phyloP scores from a whole-genome alignment of 1,139 yeast species.

The Debaryomyces subglobosus region DNA sequence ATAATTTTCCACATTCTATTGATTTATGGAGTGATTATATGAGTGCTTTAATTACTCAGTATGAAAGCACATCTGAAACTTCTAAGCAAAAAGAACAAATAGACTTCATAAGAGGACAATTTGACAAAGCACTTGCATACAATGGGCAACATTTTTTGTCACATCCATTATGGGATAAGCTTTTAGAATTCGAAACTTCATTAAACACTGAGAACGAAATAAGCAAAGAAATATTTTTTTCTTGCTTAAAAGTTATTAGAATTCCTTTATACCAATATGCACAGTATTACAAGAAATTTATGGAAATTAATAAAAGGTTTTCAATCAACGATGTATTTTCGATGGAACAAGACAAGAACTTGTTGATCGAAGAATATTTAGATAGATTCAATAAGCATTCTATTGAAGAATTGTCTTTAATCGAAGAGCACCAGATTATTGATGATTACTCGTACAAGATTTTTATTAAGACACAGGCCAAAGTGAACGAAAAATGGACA shows the following conservation, averaged over 20 bases:
- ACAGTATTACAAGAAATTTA: conserved; percentile 56
- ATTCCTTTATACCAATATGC: conserved; percentile 75
- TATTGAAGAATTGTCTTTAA: conserved; percentile 28
- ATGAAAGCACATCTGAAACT: conserved; percentile 22
- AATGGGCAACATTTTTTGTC: conserved; percentile 64
- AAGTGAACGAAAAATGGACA: conserved; percentile 61
- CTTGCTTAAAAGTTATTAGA: conserved; percentile 46
- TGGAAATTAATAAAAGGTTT: conserved; percentile 42
- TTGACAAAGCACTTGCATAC: conserved; percentile 38
- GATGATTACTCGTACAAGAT: conserved; percentile 46
- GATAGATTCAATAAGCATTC: conserved; percentile 24
- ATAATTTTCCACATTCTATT: conserved; percentile 55
- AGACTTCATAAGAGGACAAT: conserved; percentile 37
- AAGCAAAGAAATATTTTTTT: conserved; percentile 30
- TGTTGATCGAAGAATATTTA: conserved; percentile 22
- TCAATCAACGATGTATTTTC: conserved; percentile 35
- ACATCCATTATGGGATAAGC: conserved; percentile 68
- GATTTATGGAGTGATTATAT: conserved; percentile 72
- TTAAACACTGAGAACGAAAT: conserved; percentile 14
- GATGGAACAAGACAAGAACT: conserved; percentile 16
- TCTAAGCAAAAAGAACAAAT: conserved; percentile 19
- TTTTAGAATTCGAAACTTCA: conserved; percentile 49
- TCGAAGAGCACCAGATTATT: conserved; percentile 40
- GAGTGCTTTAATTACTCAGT: conserved; percentile 47
- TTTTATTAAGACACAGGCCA: conserved; percentile 49